Evolutionary conservation across 164 flowering plant genomes (phyloP).

Genomic region (Stephania yunnanensis): DNA sequence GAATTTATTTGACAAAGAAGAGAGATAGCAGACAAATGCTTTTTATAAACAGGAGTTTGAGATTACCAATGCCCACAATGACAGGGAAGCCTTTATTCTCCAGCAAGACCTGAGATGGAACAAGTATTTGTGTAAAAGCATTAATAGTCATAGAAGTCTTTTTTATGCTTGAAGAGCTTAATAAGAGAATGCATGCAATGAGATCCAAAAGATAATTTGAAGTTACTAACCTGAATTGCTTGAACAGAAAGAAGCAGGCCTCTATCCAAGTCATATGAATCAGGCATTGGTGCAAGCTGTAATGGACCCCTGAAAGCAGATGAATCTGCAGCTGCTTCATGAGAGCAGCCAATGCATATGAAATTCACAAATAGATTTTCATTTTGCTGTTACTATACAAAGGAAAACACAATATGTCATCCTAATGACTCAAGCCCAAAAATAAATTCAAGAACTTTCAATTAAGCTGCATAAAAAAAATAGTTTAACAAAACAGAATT

Average conservation of each 20-base stretch:
- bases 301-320: constrained; percentile 72
- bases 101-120: constrained; percentile 76
- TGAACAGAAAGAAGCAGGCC: constrained; percentile 97
- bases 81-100: constrained; percentile 93
- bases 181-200: not conserved
- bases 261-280: constrained; percentile 88
- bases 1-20: not conserved
- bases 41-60: not conserved
- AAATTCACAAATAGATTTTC: not conserved
- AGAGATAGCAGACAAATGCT: constrained; percentile 2
- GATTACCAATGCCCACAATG: constrained; percentile 94
- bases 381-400: not conserved
- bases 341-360: constrained; percentile 43
- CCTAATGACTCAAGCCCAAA: not conserved
- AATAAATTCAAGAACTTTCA: not conserved
- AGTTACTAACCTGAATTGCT: constrained; percentile 74
- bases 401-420: constrained; percentile 5
- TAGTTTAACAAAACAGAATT: not conserved
- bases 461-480: not conserved
- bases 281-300: constrained; percentile 95
- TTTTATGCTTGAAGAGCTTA: constrained; percentile 3
- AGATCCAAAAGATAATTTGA: constrained; percentile 1
- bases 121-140: not conserved
- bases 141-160: not conserved
- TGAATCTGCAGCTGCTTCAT: constrained; percentile 83